These are phyloP conservation scores for Citrus unshiu DNA, from an alignment of 345 rosid genomes.

Conservation along the genomic window DNA sequence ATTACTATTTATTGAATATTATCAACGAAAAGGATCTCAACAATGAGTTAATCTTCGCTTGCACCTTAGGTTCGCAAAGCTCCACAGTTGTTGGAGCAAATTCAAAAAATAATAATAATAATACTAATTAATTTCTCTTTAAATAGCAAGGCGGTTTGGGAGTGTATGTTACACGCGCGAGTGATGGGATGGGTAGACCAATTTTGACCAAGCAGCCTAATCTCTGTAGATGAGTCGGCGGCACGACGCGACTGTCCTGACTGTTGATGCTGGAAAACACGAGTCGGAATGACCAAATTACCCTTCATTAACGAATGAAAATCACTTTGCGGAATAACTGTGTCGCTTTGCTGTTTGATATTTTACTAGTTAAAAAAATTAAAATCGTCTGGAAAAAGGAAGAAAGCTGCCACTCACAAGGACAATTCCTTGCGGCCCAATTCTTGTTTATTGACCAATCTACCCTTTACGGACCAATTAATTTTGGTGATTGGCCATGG, in stretches of 20 bases:
- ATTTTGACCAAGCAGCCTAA: not conserved
- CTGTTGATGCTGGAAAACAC: not conserved
- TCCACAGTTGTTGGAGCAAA: too few species aligned
- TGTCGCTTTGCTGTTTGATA: not conserved
- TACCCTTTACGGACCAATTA: not conserved
- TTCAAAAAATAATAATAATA: too few species aligned
- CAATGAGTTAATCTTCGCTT: too few species aligned
- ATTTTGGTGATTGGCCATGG: not conserved
- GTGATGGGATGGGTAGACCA: not conserved
- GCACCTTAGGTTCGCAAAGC: too few species aligned
- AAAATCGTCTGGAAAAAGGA: not conserved
- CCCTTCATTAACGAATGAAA: not conserved
- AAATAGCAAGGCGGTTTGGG: too few species aligned
- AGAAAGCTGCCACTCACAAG: not conserved
- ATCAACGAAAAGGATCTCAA: too few species aligned
- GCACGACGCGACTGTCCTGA: not conserved
- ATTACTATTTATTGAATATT: too few species aligned
- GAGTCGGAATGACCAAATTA: not conserved
- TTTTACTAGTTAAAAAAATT: too few species aligned
- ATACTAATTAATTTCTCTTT: too few species aligned
- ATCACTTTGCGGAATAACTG: not conserved
- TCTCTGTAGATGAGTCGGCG: not conserved
- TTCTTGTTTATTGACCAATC: not conserved
- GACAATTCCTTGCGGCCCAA: not conserved
- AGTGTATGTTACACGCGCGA: not conserved